Evolutionary conservation across 352 stramenopile genomes (phyloP), one percentile per base, ranked within the genome.

Genomic region (Plasmopara muralis): DNA sequence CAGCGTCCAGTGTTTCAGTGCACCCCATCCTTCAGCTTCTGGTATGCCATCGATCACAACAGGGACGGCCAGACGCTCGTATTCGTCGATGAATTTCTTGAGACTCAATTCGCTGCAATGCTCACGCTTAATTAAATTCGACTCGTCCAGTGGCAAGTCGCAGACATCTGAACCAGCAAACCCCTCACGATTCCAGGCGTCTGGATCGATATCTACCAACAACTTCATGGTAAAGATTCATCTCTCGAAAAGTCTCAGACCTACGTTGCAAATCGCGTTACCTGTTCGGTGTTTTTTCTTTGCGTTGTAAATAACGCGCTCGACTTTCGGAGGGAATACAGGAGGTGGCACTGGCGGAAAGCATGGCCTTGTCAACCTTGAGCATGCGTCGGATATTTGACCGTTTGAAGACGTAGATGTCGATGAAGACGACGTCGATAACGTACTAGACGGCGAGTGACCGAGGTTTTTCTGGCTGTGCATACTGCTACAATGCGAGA

Each of bases 41-140:
- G 87, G 87, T 18, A 96, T 72, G 44, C 84, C 83, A 47, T 85
- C 73, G 33, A 96, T 92, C 30, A 96, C 75, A 5, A 93, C 75
- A 9, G 85, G 87, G 28, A 90, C 47, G 33, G 38, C 68, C 7
- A 72, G 73, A 37, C 62, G 81, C 50, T 96, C 87, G 55, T 92
- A 96, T 57, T 92, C 73, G 8, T 87, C 61, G 33, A 90, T 85
- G 56, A 96, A 96, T 12, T 84, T 64, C 51, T 89, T 70, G 12
- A 93, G 67, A 10, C 62, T 89, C 38, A 95, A 53, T 33, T 94
- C 72, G 29, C 71, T 81, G 61, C 71, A 83, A 45, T 84, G 67
- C 53, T 95, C 83, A 47, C 81, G 70, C 59, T 77, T 72, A 46
- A 95, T 74, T 6, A 59, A 53, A 34, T 84, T 81, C 4, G 77